phyloP scores from a whole-genome alignment of 805 yeast genomes.

The Barnettozyma pratensis region DNA sequence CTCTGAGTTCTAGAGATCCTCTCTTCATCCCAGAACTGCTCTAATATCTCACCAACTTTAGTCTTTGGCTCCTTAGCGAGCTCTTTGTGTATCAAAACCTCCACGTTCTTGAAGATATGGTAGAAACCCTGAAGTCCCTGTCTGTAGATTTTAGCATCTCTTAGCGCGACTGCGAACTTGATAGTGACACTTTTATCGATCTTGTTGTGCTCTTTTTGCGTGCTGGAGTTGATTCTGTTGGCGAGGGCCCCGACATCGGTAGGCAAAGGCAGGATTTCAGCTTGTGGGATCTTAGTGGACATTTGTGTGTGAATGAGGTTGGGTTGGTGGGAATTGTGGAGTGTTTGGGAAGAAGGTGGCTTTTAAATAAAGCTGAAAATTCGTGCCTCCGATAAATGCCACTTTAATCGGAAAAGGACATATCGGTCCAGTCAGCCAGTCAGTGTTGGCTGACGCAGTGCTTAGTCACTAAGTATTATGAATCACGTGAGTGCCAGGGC shows the following conservation, averaged over 20 bases:
- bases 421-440: neutral
- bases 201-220: slow-evolving; percentile 60
- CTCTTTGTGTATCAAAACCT: slow-evolving; percentile 44
- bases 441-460: no score
- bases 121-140: slow-evolving; percentile 76
- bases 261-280: slow-evolving; percentile 69
- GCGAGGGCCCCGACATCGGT: slow-evolving; percentile 81
- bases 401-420: neutral
- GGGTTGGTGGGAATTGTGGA: neutral
- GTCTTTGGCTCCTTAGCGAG: slow-evolving; percentile 29
- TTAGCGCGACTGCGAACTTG: slow-evolving; percentile 67
- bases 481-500: no score
- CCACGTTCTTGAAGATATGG: slow-evolving; percentile 64
- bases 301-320: neutral
- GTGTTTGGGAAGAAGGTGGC: neutral
- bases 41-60: slow-evolving; percentile 38
- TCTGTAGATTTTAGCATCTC: slow-evolving; percentile 71
- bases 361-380: no score
- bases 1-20: slow-evolving; percentile 52
- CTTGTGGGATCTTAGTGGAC: slow-evolving; percentile 21
- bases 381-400: slow-evolving; percentile 2
- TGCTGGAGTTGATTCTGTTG: slow-evolving; percentile 71
- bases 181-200: slow-evolving; percentile 65
- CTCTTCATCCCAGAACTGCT: slow-evolving; percentile 63
- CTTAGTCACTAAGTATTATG: no score